Percentiles rank a stretch among this genome's conserved stretches.
Evolutionary conservation across 352 stramenopile genomes (phyloP).

Genomic region (Phytophthora rubi): DNA sequence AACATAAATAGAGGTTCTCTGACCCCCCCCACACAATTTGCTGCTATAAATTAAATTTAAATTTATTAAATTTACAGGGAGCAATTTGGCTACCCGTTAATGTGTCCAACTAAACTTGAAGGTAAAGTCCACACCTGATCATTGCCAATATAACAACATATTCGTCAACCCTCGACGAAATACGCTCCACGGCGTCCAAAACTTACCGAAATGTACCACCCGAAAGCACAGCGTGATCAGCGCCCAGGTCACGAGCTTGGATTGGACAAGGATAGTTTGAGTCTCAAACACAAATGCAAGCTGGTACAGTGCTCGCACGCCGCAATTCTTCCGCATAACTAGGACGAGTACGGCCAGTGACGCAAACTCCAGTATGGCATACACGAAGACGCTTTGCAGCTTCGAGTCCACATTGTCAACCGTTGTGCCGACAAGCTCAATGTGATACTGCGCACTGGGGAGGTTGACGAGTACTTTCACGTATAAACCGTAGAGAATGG

Average conservation of each 20-base stretch:
- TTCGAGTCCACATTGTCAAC: constrained; percentile 13
- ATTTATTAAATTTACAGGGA: too few species aligned
- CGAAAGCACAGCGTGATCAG: constrained; percentile 20
- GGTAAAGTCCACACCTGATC: background rate
- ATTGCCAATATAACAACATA: background rate
- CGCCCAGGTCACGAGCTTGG: constrained; percentile 29
- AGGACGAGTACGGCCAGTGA: constrained; percentile 33
- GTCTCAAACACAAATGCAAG: constrained; percentile 45
- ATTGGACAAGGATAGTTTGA: constrained; percentile 33
- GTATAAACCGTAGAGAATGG: constrained; percentile 3
- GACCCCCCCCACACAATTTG: background rate
- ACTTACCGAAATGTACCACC: constrained; percentile 2
- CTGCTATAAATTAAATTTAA: too few species aligned
- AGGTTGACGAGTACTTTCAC: constrained; percentile 15
- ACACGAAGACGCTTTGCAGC: constrained; percentile 17
- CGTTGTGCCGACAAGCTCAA: constrained; percentile 8
- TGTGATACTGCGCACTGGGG: constrained; percentile 39
- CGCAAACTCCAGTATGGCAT: constrained; percentile 35
- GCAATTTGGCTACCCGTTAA: background rate
- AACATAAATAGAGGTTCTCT: background rate
- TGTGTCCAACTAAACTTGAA: background rate
- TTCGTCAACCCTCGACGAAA: background rate
- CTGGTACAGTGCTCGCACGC: constrained; percentile 30
- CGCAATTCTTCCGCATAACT: constrained; percentile 27
- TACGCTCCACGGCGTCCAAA: background rate